These are phyloP conservation scores for Ramichloridium luteum DNA, from an alignment of 2,329 filamentous ascomycete genomes.

Conservation along the genomic window DNA sequence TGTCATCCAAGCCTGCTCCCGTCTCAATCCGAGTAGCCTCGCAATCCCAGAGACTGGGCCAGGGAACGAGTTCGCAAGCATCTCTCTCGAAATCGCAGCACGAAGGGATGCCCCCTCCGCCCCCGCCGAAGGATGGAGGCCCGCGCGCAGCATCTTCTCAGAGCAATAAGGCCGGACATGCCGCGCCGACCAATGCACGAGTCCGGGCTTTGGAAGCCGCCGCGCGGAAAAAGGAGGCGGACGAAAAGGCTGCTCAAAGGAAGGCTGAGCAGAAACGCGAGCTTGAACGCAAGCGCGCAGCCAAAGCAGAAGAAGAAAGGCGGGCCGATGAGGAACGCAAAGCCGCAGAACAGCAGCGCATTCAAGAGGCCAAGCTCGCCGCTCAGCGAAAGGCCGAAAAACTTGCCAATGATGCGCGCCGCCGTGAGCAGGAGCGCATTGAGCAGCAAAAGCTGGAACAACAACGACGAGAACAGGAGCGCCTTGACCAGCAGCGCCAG, in stretches of 20 bases:
- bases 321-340: slow-evolving; percentile 27
- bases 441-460: slow-evolving; percentile 27
- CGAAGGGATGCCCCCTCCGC: slow-evolving; percentile 23
- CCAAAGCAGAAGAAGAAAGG: slow-evolving; percentile 51
- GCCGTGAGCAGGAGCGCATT: slow-evolving; percentile 27
- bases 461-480: slow-evolving; percentile 27
- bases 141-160: slow-evolving; percentile 55
- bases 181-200: slow-evolving; percentile 39
- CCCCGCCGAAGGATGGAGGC: slow-evolving; percentile 47
- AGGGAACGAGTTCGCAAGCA: slow-evolving; percentile 9
- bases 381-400: slow-evolving; percentile 33
- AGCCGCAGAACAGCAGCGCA: slow-evolving; percentile 27
- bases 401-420: slow-evolving; percentile 31
- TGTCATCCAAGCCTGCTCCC: slow-evolving; percentile 55
- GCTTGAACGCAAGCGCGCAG: slow-evolving; percentile 62
- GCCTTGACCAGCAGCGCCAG: slow-evolving; percentile 20
- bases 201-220: slow-evolving; percentile 54
- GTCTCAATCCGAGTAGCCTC: slow-evolving; percentile 57
- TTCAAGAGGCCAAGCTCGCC: slow-evolving; percentile 25
- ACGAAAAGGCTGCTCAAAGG: slow-evolving; percentile 65
- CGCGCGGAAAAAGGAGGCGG: slow-evolving; percentile 71
- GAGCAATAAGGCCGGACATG: slow-evolving; percentile 23
- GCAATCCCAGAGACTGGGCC: slow-evolving; percentile 27
- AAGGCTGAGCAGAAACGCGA: slow-evolving; percentile 75
- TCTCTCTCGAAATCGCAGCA: slow-evolving; percentile 18